Percentiles rank a stretch among this genome's conserved stretches.
Conservation (phyloP, 1,284 basidiomycete genomes). For the Sphaerobolus stellatus region DNA sequence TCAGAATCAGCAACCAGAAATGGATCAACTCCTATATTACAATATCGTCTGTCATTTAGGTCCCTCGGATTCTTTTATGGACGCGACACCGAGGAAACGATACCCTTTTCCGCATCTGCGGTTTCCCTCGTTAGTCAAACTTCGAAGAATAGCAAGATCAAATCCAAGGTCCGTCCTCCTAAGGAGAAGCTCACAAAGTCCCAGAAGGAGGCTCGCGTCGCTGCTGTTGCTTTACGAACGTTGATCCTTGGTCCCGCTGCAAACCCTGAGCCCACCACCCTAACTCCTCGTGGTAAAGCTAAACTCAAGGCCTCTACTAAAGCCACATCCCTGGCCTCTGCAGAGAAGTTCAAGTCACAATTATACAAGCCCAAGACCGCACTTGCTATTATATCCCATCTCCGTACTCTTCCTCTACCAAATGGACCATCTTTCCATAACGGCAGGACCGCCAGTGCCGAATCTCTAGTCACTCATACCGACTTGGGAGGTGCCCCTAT, state of each 20-base stretch:
- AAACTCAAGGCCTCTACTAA: constrained; percentile 36
- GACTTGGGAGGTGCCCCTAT: constrained; percentile 48
- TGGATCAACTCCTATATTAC: neutral
- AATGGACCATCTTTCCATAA: constrained; percentile 23
- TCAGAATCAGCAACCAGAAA: neutral
- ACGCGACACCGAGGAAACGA: constrained; percentile 34
- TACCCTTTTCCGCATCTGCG: constrained; percentile 35
- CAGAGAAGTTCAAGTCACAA: constrained; percentile 69
- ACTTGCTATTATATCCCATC: constrained; percentile 65
- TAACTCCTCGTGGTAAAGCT: neutral
- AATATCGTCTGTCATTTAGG: constrained; percentile 33
- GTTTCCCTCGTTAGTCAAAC: constrained; percentile 29
- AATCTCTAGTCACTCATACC: constrained; percentile 20
- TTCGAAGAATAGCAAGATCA: constrained; percentile 25
- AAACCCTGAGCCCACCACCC: constrained; percentile 25
- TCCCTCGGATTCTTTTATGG: constrained; percentile 36
- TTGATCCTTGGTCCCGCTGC: constrained; percentile 62
- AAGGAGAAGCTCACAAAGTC: constrained; percentile 26
- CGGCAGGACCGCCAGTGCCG: constrained; percentile 21
- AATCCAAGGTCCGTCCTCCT: neutral
- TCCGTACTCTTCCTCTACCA: constrained; percentile 51
- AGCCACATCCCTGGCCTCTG: constrained; percentile 45
- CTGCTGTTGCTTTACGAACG: constrained; percentile 59
- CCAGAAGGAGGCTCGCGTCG: constrained; percentile 61
- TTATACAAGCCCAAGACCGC: constrained; percentile 65